Evolutionary conservation across 371 early-diverging fungal species (phyloP), one percentile per base, ranked within the genome.

Genomic region (Rhizopus delemar): DNA sequence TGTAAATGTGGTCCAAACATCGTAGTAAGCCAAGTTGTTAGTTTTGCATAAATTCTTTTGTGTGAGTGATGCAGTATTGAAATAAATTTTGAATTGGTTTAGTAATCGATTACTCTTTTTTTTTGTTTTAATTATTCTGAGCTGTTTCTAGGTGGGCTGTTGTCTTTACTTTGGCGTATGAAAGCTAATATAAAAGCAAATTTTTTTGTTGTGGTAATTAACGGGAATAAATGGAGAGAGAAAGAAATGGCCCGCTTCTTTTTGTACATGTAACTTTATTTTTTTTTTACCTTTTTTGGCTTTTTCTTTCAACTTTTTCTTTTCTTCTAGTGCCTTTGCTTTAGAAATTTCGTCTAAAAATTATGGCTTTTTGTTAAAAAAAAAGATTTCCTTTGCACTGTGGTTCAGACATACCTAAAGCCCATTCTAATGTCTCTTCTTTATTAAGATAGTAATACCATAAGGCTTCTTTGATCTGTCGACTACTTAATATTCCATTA

Each of bases 391-490:
- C 39, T 39, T 39, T 12, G 2, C 39, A 39, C 48, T 41, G 15
- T 7, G 3, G 16, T 4, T 57, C n/a, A 43, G 13, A 46, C 69
- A 62, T 80, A 87, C 89, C 86, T 36, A 86, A 62, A 31, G 84
- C 71, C 71, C 82, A 87, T 22, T 74, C 69, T 3, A 85, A 70
- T 0, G 86, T 77, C 54, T 86, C 66, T 38, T 84, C 75, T 33
- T 69, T 66, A 43, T 88, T 83, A 63, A 84, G 84, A 54, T 84
- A 86, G 50, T 83, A 86, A 51, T 88, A 75, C 85, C 85, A 86
- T 29, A 90, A 59, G 8, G 86, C 75, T 55, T 88, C 86, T 62
- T 85, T 82, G 36, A 90, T 85, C 50, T 86, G 86, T 41, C 71
- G 69, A 51, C 70, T 71, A 8, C 82, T 65, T 6, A 86, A 59